These are phyloP conservation scores for Orbilia brochopaga DNA, from an alignment of 2,329 filamentous ascomycete genomes.

Conservation along the genomic window DNA sequence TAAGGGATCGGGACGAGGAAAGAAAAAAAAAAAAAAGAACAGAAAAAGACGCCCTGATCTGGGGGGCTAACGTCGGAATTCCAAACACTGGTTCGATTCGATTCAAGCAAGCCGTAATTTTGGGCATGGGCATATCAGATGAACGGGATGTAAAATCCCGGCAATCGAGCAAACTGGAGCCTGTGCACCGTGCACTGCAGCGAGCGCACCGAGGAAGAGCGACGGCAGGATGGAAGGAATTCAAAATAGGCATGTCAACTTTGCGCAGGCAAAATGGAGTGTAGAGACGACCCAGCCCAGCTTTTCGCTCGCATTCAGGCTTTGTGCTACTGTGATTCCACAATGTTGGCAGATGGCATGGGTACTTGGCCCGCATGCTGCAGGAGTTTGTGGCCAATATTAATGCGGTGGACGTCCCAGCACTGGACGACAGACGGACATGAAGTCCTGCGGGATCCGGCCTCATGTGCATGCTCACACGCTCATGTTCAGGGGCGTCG, in stretches of 20 bases:
- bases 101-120: constrained; percentile 19
- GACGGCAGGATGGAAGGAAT: background rate
- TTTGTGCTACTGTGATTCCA: constrained; percentile 39
- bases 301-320: constrained; percentile 33
- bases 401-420: constrained; percentile 2
- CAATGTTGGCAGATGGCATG: constrained; percentile 42
- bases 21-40: constrained; percentile 15
- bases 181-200: constrained; percentile 2
- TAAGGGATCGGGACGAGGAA: background rate
- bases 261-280: background rate
- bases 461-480: background rate
- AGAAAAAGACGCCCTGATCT: constrained; percentile 5
- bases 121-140: constrained; percentile 49
- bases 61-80: constrained; percentile 21
- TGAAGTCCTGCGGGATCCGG: no score
- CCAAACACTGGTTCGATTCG: constrained; percentile 20
- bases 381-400: constrained; percentile 45
- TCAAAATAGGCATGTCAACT: no score
- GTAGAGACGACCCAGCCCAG: constrained; percentile 28
- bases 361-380: constrained; percentile 7
- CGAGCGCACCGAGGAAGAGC: background rate
- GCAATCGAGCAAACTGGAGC: constrained; percentile 15
- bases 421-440: background rate
- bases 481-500: background rate
- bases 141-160: constrained; percentile 38